Evolutionary conservation across 768 basidiomycete species (phyloP).

Genomic region (Leccinum longicurvipes): DNA sequence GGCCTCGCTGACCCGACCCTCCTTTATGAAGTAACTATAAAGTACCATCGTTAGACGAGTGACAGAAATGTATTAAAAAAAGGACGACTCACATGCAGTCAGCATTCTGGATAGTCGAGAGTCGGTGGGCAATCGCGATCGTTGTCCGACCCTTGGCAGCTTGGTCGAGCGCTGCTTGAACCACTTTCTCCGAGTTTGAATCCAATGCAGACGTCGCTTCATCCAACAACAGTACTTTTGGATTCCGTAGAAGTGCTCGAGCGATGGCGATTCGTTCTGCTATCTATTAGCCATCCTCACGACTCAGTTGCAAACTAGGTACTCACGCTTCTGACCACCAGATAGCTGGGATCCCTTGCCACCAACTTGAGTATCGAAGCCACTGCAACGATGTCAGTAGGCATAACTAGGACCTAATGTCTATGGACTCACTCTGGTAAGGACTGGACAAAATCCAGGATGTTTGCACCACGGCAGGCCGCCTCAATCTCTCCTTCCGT

Average conservation of each 20-base stretch:
- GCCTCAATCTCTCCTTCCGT: conserved; percentile 85
- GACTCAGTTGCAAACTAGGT: not conserved
- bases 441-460: conserved; percentile 83
- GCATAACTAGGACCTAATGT: not conserved
- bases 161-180: conserved; percentile 89
- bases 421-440: conserved; percentile 66
- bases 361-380: conserved; percentile 89
- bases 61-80: not conserved
- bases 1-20: conserved; percentile 78
- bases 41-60: not conserved
- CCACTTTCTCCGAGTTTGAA: conserved; percentile 89
- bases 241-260: conserved; percentile 86
- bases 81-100: conserved; percentile 67
- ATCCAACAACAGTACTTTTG: conserved; percentile 82
- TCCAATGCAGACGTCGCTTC: conserved; percentile 92
- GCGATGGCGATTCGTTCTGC: conserved; percentile 78
- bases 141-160: conserved; percentile 93
- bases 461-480: conserved; percentile 84
- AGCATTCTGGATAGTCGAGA: conserved; percentile 91
- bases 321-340: conserved; percentile 81
- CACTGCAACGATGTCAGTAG: conserved; percentile 40
- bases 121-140: conserved; percentile 90
- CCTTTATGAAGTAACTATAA: conserved; percentile 81
- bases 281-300: not conserved
- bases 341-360: conserved; percentile 88